Conservation (phyloP, 495 filamentous ascomycete genomes). For the Astrothelium macrocarpum region DNA sequence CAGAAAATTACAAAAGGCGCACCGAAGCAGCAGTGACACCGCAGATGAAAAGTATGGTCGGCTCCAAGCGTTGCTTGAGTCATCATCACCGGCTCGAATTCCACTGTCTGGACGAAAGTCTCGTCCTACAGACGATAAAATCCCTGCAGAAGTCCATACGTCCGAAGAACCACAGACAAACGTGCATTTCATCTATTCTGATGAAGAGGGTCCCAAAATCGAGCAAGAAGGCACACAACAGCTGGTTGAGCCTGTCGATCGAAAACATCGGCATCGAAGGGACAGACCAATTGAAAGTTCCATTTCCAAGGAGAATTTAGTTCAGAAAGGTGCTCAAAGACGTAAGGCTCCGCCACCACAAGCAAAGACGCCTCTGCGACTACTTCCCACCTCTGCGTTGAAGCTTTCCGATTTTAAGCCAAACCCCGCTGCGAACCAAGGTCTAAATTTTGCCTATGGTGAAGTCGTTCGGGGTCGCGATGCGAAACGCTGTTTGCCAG, state of each 20-base stretch:
- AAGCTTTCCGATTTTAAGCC: conserved; percentile 63
- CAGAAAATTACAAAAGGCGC: neutral
- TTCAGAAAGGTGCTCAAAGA: neutral
- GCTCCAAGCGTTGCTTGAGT: neutral
- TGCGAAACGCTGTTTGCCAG: conserved; percentile 64
- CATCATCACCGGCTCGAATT: neutral
- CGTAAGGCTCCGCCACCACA: conserved; percentile 4
- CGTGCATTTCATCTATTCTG: neutral
- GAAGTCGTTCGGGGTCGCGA: conserved; percentile 66
- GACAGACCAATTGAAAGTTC: neutral
- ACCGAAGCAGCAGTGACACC: neutral
- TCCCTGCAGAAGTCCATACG: neutral
- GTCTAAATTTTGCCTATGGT: conserved; percentile 61
- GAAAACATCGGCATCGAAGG: neutral
- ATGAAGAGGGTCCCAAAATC: neutral
- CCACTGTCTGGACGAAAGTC: neutral
- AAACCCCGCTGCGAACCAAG: conserved; percentile 65
- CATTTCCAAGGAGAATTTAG: neutral
- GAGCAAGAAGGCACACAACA: neutral
- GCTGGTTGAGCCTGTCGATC: neutral
- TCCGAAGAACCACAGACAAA: neutral
- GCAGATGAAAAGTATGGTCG: neutral
- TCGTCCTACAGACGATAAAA: neutral
- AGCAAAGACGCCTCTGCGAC: conserved; percentile 16
- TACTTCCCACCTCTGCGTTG: conserved; percentile 18